A percentile compares a stretch with the other conserved stretches of the same genome.
phyloP scores from a whole-genome alignment of 2,329 filamentous ascomycete genomes.

The Ramularia endophylla region DNA sequence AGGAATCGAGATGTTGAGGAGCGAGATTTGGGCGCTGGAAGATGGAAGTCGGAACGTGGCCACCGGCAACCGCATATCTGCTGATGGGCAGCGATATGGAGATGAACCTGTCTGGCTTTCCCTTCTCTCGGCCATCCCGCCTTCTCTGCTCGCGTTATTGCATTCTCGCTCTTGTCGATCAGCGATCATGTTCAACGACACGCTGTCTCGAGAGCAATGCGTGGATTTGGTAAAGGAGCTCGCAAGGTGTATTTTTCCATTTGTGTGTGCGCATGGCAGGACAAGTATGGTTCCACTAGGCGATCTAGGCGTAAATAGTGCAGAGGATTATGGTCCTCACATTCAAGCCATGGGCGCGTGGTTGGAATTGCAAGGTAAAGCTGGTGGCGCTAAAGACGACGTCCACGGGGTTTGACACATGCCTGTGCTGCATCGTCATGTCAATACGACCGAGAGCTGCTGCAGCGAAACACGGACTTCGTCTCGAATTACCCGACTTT shows the following conservation, averaged over 20 bases:
- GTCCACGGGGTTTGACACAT: no score
- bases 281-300: slow-evolving; percentile 46
- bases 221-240: slow-evolving; percentile 51
- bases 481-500: no score
- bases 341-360: no score
- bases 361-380: no score
- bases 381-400: no score
- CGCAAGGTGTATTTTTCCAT: slow-evolving; percentile 64
- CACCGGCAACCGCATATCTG: background rate
- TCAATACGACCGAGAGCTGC: no score
- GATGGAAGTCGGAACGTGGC: slow-evolving; percentile 31
- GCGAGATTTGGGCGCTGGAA: slow-evolving; percentile 63
- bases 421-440: no score
- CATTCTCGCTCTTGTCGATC: slow-evolving; percentile 72
- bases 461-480: no score
- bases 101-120: slow-evolving; percentile 8
- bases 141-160: slow-evolving; percentile 60
- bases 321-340: no score
- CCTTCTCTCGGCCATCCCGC: slow-evolving; percentile 13
- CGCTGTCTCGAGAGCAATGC: slow-evolving; percentile 55
- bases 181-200: slow-evolving; percentile 83
- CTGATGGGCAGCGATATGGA: no score
- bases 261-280: slow-evolving; percentile 75
- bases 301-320: slow-evolving; percentile 6
- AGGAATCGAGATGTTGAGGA: slow-evolving; percentile 66